Conservation (phyloP, 2,329 filamentous ascomycete genomes). For the Cytospora leucostoma region DNA sequence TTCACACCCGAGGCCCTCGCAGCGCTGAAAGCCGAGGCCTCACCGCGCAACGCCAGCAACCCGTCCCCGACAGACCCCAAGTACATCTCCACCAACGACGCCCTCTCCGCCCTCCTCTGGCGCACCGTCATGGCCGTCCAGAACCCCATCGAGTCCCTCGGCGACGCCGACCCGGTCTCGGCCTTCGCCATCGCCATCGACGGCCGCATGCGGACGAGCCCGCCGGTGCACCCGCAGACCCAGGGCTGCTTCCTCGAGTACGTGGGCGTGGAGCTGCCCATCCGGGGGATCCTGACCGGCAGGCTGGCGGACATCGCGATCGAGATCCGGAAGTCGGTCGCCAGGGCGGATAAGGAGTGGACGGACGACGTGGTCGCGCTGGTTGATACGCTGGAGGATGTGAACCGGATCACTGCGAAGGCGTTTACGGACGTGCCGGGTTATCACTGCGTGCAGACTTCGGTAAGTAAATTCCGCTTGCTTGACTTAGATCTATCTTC, state of each 20-base stretch:
- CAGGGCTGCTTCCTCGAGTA: slow-evolving; percentile 44
- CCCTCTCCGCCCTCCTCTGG: slow-evolving; percentile 42
- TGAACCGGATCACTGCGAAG: slow-evolving; percentile 38
- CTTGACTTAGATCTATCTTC: not conserved
- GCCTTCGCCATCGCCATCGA: slow-evolving; percentile 43
- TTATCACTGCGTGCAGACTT: slow-evolving; percentile 38
- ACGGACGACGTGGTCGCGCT: slow-evolving; percentile 36
- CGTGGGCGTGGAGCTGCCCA: slow-evolving; percentile 34
- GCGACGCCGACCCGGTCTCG: slow-evolving; percentile 37
- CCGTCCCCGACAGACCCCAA: slow-evolving; percentile 27
- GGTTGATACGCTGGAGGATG: slow-evolving; percentile 37
- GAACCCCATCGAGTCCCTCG: slow-evolving; percentile 34
- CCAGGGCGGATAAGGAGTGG: slow-evolving; percentile 37
- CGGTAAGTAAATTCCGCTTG: slow-evolving; percentile 12
- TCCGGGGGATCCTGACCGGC: slow-evolving; percentile 36
- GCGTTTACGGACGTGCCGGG: slow-evolving; percentile 41
- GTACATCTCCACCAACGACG: slow-evolving; percentile 40
- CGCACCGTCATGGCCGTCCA: slow-evolving; percentile 35
- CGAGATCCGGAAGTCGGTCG: slow-evolving; percentile 38
- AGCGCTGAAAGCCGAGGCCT: slow-evolving; percentile 37
- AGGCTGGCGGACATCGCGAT: slow-evolving; percentile 39
- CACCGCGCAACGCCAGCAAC: slow-evolving; percentile 34
- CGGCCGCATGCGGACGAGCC: slow-evolving; percentile 38
- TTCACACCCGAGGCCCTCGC: slow-evolving; percentile 35
- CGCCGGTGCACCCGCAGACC: slow-evolving; percentile 38